Conservation (phyloP, 2,329 filamentous ascomycete genomes). For the Aureobasidium sp. region DNA sequence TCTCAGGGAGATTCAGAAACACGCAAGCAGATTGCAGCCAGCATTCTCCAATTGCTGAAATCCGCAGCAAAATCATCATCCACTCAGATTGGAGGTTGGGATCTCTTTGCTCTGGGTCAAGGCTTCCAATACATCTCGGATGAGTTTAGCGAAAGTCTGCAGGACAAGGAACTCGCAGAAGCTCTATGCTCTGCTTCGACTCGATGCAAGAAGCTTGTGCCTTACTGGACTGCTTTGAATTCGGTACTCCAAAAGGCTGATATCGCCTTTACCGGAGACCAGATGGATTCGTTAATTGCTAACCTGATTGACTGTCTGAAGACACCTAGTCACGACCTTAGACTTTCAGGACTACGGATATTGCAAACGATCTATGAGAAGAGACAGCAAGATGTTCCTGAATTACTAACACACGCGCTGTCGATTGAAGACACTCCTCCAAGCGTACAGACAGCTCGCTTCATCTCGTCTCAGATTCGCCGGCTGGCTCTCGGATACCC, state of each 20-base stretch:
- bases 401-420: conserved; percentile 59
- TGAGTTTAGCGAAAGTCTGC: background rate
- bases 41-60: background rate
- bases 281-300: conserved; percentile 55
- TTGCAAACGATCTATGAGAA: conserved; percentile 54
- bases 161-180: conserved; percentile 7
- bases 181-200: conserved; percentile 11
- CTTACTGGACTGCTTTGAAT: conserved; percentile 13
- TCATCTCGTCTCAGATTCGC: conserved; percentile 77
- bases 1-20: conserved; percentile 11
- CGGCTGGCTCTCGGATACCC: conserved; percentile 64
- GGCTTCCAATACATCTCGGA: conserved; percentile 16
- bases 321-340: conserved; percentile 65
- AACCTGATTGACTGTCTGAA: conserved; percentile 67
- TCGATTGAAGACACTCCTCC: conserved; percentile 74
- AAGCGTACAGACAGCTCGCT: conserved; percentile 67
- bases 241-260: background rate
- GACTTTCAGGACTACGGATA: conserved; percentile 66
- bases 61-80: background rate
- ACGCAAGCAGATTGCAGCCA: conserved; percentile 5
- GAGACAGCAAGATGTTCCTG: conserved; percentile 43
- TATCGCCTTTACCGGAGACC: conserved; percentile 33
- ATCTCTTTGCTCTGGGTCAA: conserved; percentile 15
- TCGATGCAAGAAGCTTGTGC: conserved; percentile 10
- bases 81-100: background rate